Percentiles rank a stretch among this genome's conserved stretches.
These are phyloP conservation scores for Scedosporium apiospermum DNA, from an alignment of 2,329 filamentous ascomycete genomes.

Conservation along the genomic window DNA sequence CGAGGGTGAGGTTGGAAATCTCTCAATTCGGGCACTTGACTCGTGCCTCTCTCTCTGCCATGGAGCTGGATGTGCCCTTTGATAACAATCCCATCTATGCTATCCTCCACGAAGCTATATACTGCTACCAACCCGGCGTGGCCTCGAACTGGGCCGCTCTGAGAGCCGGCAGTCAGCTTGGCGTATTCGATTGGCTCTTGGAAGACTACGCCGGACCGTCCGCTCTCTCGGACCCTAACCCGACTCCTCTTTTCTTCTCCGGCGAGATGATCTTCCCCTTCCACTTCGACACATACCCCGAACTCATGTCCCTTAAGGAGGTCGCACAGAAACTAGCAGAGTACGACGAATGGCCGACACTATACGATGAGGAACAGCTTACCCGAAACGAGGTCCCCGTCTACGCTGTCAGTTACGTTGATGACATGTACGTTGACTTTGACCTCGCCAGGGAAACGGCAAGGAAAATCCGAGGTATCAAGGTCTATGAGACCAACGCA, in stretches of 20 bases:
- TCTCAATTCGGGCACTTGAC: conserved; percentile 68
- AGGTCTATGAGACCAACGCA: conserved; percentile 75
- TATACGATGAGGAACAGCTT: conserved; percentile 70
- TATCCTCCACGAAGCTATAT: conserved; percentile 79
- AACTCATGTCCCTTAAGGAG: conserved; percentile 58
- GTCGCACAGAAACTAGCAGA: conserved; percentile 64
- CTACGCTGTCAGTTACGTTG: conserved; percentile 72
- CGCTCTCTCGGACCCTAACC: conserved; percentile 12
- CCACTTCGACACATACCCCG: conserved; percentile 72
- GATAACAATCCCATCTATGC: conserved; percentile 77
- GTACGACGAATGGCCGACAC: conserved; percentile 58
- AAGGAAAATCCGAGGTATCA: conserved; percentile 61
- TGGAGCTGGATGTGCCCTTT: conserved; percentile 61
- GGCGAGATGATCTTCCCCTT: conserved; percentile 89
- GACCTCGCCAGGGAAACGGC: conserved; percentile 66
- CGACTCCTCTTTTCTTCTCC: conserved; percentile 62
- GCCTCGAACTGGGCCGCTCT: conserved; percentile 69
- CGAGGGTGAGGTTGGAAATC: conserved; percentile 63
- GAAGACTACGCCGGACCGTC: conserved; percentile 15
- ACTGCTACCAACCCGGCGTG: conserved; percentile 58
- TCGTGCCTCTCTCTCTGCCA: conserved; percentile 54
- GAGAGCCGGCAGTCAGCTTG: conserved; percentile 43
- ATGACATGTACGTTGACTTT: conserved; percentile 90
- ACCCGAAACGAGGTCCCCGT: conserved; percentile 72
- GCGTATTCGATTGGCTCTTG: conserved; percentile 42